These are phyloP conservation scores for Naganishia albida DNA, from an alignment of 1,284 basidiomycete species.

Conservation along the genomic window DNA sequence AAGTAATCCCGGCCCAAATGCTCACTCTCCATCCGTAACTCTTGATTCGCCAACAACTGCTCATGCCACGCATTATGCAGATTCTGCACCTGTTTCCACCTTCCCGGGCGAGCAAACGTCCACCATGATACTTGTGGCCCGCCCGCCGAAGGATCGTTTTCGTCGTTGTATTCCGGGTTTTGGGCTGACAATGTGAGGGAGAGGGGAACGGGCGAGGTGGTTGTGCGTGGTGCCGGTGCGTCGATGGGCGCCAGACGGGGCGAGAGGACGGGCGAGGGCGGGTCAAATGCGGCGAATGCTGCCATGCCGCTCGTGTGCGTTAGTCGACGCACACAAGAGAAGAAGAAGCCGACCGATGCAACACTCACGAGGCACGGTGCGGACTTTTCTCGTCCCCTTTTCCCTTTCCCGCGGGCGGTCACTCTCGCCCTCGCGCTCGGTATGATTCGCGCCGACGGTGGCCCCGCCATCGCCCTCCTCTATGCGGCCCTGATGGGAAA, in stretches of 20 bases:
- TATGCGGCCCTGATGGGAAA: not conserved
- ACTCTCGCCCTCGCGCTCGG: no score
- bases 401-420: not conserved
- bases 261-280: conserved; percentile 32
- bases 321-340: no score
- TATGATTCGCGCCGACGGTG: not conserved
- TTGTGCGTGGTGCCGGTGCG: conserved; percentile 9
- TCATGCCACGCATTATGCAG: conserved; percentile 25
- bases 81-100: conserved; percentile 21
- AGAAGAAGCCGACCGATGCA: no score
- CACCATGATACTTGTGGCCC: conserved; percentile 28
- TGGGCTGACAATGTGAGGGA: conserved; percentile 7
- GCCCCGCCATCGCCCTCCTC: conserved; percentile 23
- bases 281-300: conserved; percentile 34
- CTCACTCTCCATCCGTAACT: conserved; percentile 24
- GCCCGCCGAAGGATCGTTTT: no score
- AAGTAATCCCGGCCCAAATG: conserved; percentile 28
- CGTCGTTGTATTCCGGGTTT: conserved; percentile 4
- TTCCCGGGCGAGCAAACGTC: conserved; percentile 31
- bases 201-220: not conserved
- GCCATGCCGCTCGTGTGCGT: not conserved
- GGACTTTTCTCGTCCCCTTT: conserved; percentile 7
- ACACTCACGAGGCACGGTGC: conserved; percentile 30
- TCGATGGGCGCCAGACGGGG: conserved; percentile 24
- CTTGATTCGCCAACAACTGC: conserved; percentile 20